phyloP scores from a whole-genome alignment of 768 basidiomycete genomes.

The Neoboletus subvelutipes region DNA sequence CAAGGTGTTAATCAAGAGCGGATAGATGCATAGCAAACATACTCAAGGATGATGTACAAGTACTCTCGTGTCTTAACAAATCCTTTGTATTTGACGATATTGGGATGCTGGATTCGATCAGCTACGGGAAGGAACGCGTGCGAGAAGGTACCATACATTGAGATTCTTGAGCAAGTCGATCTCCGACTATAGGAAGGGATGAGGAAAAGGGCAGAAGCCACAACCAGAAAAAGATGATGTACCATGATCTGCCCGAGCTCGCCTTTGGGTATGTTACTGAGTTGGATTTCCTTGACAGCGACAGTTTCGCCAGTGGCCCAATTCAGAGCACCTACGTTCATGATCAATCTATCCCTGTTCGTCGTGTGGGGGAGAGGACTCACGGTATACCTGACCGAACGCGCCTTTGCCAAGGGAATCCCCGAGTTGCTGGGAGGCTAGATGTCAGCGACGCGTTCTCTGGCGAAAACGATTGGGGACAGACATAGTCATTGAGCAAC shows the following conservation, averaged over 20 bases:
- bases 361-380: conserved; percentile 33
- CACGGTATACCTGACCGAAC: conserved; percentile 96
- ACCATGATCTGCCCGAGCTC: conserved; percentile 99
- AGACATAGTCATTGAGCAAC: conserved; percentile 65
- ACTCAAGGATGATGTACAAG: conserved; percentile 97
- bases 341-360: conserved; percentile 74
- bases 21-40: conserved; percentile 26
- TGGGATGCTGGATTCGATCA: conserved; percentile 66
- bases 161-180: conserved; percentile 97
- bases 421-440: conserved; percentile 75
- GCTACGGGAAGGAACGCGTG: conserved; percentile 1
- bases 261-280: conserved; percentile 89
- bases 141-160: conserved; percentile 55
- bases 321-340: conserved; percentile 71
- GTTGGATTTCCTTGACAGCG: conserved; percentile 95
- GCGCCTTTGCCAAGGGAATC: conserved; percentile 96
- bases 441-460: conserved; percentile 8
- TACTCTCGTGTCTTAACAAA: conserved; percentile 94
- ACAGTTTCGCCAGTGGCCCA: conserved; percentile 98
- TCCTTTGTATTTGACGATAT: conserved; percentile 99
- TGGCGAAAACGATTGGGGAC: conserved; percentile 15
- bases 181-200: conserved; percentile 63
- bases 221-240: conserved; percentile 2
- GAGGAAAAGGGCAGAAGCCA: conserved; percentile 4
- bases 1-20: conserved; percentile 7